Percentiles rank a stretch among this genome's conserved stretches.
These are phyloP conservation scores for Tulasnella sp. DNA, from an alignment of 768 basidiomycete species.

Conservation along the genomic window DNA sequence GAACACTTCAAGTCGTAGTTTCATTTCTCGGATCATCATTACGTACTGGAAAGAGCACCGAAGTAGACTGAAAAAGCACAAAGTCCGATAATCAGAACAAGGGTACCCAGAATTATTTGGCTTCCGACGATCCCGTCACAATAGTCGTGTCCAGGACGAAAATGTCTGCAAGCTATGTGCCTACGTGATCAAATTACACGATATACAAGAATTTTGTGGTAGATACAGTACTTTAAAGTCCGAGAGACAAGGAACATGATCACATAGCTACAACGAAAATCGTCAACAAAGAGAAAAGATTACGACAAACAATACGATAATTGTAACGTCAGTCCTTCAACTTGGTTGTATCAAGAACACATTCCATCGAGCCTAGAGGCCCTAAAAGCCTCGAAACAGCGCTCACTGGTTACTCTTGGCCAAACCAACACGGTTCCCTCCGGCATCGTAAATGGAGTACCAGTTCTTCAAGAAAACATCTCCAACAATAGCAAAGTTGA, in stretches of 20 bases:
- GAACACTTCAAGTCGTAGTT: background rate
- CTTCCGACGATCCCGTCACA: too few species aligned
- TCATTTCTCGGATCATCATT: too few species aligned
- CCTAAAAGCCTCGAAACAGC: background rate
- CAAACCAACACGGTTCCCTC: background rate
- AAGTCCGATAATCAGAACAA: background rate
- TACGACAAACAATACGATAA: background rate
- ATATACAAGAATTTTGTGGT: background rate
- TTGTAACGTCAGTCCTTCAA: background rate
- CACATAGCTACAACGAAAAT: background rate
- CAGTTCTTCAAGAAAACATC: background rate
- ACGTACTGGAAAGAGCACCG: background rate
- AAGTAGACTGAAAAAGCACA: background rate
- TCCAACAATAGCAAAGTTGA: background rate
- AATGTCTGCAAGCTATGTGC: too few species aligned
- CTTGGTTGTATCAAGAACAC: background rate
- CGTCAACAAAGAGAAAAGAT: background rate
- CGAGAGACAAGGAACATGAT: background rate
- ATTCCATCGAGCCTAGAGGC: background rate
- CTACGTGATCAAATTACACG: too few species aligned
- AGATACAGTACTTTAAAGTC: background rate
- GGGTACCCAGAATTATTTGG: too few species aligned
- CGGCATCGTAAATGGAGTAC: background rate
- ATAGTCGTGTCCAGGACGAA: too few species aligned
- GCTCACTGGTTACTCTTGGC: background rate